phyloP scores from a whole-genome alignment of 495 filamentous ascomycete species.

The Delitschia confertaspora region DNA sequence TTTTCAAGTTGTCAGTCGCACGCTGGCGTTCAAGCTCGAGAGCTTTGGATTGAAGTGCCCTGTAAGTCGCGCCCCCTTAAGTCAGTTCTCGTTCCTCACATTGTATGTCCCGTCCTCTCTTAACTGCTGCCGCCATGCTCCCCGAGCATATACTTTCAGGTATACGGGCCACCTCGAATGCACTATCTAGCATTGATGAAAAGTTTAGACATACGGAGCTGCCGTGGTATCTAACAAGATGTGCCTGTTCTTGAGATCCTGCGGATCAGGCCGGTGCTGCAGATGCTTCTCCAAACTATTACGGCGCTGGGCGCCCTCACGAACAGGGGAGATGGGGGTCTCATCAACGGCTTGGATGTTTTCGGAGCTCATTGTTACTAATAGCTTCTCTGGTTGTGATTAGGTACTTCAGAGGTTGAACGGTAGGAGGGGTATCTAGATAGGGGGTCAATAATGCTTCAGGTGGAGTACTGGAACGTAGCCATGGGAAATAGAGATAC shows the following conservation, averaged over 20 bases:
- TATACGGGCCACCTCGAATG: too few relatives aligned
- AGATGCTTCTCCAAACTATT: conserved; percentile 86
- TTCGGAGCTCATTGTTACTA: conserved; percentile 11
- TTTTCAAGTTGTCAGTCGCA: conserved; percentile 55
- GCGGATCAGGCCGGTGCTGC: conserved; percentile 63
- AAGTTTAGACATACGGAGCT: conserved; percentile 48
- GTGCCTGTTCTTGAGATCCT: conserved; percentile 70
- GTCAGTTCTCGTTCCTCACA: conserved; percentile 1
- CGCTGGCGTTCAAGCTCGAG: conserved; percentile 58
- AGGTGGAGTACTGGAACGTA: background rate
- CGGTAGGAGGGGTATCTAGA: background rate
- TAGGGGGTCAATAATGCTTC: background rate
- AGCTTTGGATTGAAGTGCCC: conserved; percentile 52
- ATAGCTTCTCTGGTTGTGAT: background rate
- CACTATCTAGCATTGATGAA: too few relatives aligned
- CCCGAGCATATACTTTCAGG: too few relatives aligned
- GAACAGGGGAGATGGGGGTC: conserved; percentile 55
- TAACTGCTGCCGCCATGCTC: too few relatives aligned
- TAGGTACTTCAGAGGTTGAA: background rate
- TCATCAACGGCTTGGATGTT: conserved; percentile 39
- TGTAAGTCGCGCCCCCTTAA: too few relatives aligned
- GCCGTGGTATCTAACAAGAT: conserved; percentile 64
- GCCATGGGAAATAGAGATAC: background rate
- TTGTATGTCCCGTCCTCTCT: too few relatives aligned
- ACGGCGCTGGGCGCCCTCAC: conserved; percentile 50